Base-by-base conservation (phyloP, 805 yeast species). In the Myxozyma nipponensis region DNA sequence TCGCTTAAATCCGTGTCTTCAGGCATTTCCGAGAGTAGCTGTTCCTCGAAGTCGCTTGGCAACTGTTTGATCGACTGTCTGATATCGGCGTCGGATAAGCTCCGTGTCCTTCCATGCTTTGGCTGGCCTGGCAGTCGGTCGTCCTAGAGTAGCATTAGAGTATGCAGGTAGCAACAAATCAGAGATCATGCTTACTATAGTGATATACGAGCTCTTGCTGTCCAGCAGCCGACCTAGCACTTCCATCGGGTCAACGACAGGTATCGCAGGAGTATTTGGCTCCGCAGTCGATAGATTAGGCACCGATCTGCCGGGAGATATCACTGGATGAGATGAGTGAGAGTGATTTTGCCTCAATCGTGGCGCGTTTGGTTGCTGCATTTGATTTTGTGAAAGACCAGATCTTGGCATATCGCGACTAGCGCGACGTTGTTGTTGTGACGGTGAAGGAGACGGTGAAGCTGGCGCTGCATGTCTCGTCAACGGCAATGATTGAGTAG, bases 151-250 rank as follows among this genome's bases (percentile, higher is more conserved):
- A 41, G n/a, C 32, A 24, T 28, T 18, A 19, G 3, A 30, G 25
- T 32, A 18, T 26, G n/a, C 30, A 46, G 13, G n/a, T 10, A 18
- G 7, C 18, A 19, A 19, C n/a, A 15, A 24, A 24, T 4, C 7
- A 21, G 24, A 19, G 5, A 10, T 22, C 44, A 10, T 36, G 44
- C 53, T 24, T 28, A 28, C 32, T 13, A 42, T 28, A 18, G 38
- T 45, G 26, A 45, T 41, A 24, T 41, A 44, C 17, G 46, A 41
- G 25, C 45, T 49, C 17, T 49, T 45, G 44, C 49, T 44, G 18
- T 49, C 46, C 15, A 49, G 39, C 15, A 49, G 23, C n/a, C 42
- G 35, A 10, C 40, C 36, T 9, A 49, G 39, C 21, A 40, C 49
- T n/a, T 44, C 49, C n/a, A 49, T 23, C 19, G 51, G 46, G 19